Percentiles rank a stretch among this genome's conserved stretches.
These are phyloP conservation scores for Boletus pseudopeckii DNA, from an alignment of 768 basidiomycete species.

Conservation along the genomic window DNA sequence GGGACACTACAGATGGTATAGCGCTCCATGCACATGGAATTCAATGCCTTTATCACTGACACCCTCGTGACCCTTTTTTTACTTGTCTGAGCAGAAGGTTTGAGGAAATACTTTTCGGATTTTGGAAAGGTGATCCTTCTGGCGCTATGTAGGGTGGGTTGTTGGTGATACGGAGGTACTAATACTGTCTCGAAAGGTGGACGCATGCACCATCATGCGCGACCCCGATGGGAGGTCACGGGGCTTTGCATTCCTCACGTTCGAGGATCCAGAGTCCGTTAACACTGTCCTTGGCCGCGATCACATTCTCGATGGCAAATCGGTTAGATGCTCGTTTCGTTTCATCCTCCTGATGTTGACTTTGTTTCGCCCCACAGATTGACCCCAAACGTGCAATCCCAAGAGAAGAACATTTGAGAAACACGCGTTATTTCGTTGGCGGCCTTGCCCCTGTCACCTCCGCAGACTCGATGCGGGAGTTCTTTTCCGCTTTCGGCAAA, in stretches of 20 bases:
- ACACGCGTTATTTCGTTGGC: constrained; percentile 81
- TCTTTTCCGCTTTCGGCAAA: constrained; percentile 70
- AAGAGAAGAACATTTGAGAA: constrained; percentile 70
- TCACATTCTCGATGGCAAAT: constrained; percentile 76
- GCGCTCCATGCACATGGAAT: constrained; percentile 26
- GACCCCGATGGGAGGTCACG: constrained; percentile 71
- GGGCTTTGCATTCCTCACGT: constrained; percentile 85
- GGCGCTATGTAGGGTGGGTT: constrained; percentile 1
- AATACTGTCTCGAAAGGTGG: constrained; percentile 45
- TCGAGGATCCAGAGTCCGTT: constrained; percentile 63
- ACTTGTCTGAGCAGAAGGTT: constrained; percentile 45
- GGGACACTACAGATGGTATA: constrained; percentile 90
- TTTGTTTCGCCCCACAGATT: constrained; percentile 45
- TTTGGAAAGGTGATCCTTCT: constrained; percentile 62
- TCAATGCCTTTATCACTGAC: constrained; percentile 26
- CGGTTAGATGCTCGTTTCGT: constrained; percentile 40
- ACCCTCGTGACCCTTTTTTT: constrained; percentile 14
- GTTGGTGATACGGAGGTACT: constrained; percentile 6
- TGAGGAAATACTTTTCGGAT: constrained; percentile 71
- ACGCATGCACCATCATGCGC: constrained; percentile 84
- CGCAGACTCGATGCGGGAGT: constrained; percentile 65
- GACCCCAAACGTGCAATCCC: constrained; percentile 88
- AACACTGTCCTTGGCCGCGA: constrained; percentile 61
- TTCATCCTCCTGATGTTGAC: not conserved
- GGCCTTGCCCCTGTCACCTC: constrained; percentile 67